These are phyloP conservation scores for Fusarium lyarnte DNA, from an alignment of 2,329 filamentous ascomycete genomes.

Conservation along the genomic window DNA sequence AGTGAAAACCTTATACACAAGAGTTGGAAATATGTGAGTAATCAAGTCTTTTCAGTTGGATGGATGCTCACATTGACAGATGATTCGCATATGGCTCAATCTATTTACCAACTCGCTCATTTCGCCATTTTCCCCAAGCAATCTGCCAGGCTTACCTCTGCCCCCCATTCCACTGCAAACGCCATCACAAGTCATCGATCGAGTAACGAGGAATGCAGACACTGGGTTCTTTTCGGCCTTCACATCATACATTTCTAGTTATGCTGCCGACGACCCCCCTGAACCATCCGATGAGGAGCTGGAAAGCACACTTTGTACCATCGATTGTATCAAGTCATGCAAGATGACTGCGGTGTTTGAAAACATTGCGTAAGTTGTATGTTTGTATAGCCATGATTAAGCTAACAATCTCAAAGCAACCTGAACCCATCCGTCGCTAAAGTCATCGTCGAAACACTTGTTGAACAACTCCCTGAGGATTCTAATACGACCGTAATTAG, in stretches of 20 bases:
- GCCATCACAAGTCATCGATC: conserved; percentile 91
- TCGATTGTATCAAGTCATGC: conserved; percentile 93
- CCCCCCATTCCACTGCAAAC: conserved; percentile 88
- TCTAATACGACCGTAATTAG: conserved; percentile 80
- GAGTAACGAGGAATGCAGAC: conserved; percentile 80
- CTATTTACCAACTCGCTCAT: conserved; percentile 96
- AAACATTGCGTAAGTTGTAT: conserved; percentile 75
- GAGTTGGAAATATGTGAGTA: conserved; percentile 81
- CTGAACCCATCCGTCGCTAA: conserved; percentile 48
- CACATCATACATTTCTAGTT: conserved; percentile 97
- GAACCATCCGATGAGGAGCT: conserved; percentile 97
- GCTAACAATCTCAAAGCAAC: conserved; percentile 43
- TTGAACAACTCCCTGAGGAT: conserved; percentile 89
- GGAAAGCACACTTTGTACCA: conserved; percentile 92
- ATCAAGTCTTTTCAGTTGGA: background rate
- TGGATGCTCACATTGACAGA: conserved; percentile 57
- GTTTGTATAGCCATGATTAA: background rate
- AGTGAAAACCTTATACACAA: conserved; percentile 80
- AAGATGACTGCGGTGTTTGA: conserved; percentile 82
- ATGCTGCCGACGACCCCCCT: conserved; percentile 95
- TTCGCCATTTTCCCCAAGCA: conserved; percentile 76
- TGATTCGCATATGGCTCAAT: conserved; percentile 93
- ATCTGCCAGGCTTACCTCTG: conserved; percentile 73
- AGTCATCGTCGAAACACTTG: conserved; percentile 70
- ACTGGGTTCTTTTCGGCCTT: conserved; percentile 92